Evolutionary conservation across 306 rosid species (phyloP).

Genomic region (Glycine tomentella): DNA sequence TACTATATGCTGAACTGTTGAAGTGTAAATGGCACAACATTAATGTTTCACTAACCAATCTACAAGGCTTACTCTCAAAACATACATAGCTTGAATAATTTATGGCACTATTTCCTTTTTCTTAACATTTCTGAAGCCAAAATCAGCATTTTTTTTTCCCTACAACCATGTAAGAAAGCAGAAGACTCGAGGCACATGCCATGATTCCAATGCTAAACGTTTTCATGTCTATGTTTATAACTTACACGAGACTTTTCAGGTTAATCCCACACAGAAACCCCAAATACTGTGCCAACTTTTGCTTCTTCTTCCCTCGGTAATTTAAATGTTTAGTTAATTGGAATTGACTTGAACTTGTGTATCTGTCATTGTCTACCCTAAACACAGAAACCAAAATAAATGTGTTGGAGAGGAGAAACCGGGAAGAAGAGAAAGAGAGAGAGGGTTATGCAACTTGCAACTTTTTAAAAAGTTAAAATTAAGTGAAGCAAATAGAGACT

Average conservation of each 20-base stretch:
- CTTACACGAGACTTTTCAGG: constrained; percentile 37
- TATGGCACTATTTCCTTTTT: background rate
- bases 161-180: constrained; percentile 2
- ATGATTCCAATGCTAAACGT: constrained; percentile 42
- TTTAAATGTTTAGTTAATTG: constrained; percentile 31
- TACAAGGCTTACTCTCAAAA: background rate
- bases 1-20: background rate
- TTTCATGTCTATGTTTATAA: constrained; percentile 21
- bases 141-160: constrained; percentile 22
- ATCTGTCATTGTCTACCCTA: constrained; percentile 53
- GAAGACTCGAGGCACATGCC: constrained; percentile 30
- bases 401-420: background rate
- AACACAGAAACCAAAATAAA: constrained; percentile 43
- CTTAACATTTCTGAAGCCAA: background rate
- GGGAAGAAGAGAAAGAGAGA: background rate
- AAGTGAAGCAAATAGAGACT: constrained; percentile 54
- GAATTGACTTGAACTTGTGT: constrained; percentile 45
- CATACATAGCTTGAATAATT: background rate
- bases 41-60: background rate
- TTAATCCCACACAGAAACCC: constrained; percentile 36
- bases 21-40: background rate
- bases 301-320: constrained; percentile 43
- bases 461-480: constrained; percentile 71
- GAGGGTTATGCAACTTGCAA: constrained; percentile 37
- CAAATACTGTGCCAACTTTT: constrained; percentile 46